Evolutionary conservation across 306 rosid genomes (phyloP), one percentile per base, ranked within the genome.

Genomic region (Nissolia schottii): DNA sequence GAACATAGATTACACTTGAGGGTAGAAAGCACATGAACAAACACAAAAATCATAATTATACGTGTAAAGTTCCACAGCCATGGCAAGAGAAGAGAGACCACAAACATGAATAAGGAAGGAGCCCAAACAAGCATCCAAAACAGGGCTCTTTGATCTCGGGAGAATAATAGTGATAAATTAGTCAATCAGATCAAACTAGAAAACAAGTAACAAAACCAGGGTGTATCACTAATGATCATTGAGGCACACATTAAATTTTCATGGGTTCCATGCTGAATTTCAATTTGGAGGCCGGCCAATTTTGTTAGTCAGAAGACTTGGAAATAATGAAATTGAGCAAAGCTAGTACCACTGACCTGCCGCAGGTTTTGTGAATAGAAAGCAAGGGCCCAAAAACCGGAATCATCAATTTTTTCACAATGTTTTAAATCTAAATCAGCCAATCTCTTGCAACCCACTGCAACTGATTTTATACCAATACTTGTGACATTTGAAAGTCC

Each of bases 331-430:
- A 57, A 66, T 45, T 25, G 22, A 70, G 59, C 24, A 32, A 32
- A 41, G 53, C 25, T 38, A 45, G 34, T 29, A 22, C 50, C 48
- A 64, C 71, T 37, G 25, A 87, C 92, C 92, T 87, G 89, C 67
- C 81, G 86, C 66, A 87, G 78, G 72, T 83, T 79, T 53, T 73
- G 88, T 14, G 88, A 73, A 71, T 83, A 85, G 66, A 48, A 79
- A 24, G 84, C 84, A 63, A 88, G 71, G 64, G 88, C 86, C 86
- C 88, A 79, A 70, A 85, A 85, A 51, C 90, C 93, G 2, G 84
- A 68, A 82, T 83, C 93, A 48, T 83, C 85, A 38, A 88, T 73
- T 27, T 79, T 81, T 66, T 74, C 84, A 19, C 93, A 88, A 74
- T 83, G 82, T 60, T 88, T 85, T 73, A 88, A 32, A 79, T 88